Percentiles rank a stretch among this genome's conserved stretches.
phyloP scores from a whole-genome alignment of 352 stramenopile species.

The Phytophthora citricola region DNA sequence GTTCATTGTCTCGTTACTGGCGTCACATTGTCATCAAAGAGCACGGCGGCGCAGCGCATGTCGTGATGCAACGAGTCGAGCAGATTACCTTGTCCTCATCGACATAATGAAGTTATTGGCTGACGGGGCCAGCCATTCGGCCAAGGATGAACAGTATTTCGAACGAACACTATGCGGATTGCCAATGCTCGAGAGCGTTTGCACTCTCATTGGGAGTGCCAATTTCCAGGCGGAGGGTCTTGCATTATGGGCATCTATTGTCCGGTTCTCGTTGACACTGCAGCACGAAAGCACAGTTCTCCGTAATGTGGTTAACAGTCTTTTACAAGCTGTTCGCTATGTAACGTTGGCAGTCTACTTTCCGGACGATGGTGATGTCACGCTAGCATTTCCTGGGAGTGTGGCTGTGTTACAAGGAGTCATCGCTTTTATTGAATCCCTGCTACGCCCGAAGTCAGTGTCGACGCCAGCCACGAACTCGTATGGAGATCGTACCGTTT shows the following conservation, averaged over 20 bases:
- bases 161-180: conserved; percentile 42
- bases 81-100: conserved; percentile 48
- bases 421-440: conserved; percentile 33
- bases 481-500: not conserved
- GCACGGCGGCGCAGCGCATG: conserved; percentile 12
- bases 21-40: conserved; percentile 64
- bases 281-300: conserved; percentile 46
- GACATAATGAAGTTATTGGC: conserved; percentile 51
- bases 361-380: conserved; percentile 30
- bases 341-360: conserved; percentile 51
- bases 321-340: conserved; percentile 62
- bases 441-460: conserved; percentile 24
- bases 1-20: conserved; percentile 45
- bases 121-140: conserved; percentile 13
- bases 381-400: conserved; percentile 34
- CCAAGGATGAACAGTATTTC: conserved; percentile 38
- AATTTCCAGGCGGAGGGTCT: conserved; percentile 45
- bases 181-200: conserved; percentile 57
- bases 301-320: conserved; percentile 57
- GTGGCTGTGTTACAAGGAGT: conserved; percentile 32
- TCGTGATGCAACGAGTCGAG: conserved; percentile 21
- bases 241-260: conserved; percentile 46
- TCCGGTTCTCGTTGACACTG: conserved; percentile 40
- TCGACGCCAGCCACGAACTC: not conserved
- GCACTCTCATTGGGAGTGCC: conserved; percentile 38